A percentile compares a stretch with the other conserved stretches of the same genome.
Evolutionary conservation across 768 basidiomycete genomes (phyloP).

Genomic region (Coprinopsis sp.): DNA sequence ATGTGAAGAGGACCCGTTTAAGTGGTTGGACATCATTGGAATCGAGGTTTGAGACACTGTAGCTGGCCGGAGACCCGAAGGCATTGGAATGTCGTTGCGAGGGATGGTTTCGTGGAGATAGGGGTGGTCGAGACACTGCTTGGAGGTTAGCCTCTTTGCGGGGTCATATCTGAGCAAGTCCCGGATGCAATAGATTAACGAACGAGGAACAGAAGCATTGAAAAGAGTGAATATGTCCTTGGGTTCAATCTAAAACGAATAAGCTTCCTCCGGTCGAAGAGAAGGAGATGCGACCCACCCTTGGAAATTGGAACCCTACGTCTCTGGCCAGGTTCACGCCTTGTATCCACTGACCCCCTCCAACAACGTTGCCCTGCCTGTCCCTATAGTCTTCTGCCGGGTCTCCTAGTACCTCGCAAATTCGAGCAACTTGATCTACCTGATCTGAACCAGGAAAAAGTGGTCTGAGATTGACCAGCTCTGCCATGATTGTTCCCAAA

Average conservation of each 20-base stretch:
- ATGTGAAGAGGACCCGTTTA: conserved; percentile 31
- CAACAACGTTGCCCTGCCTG: conserved; percentile 57
- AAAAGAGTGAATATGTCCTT: conserved; percentile 70
- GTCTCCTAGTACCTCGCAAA: conserved; percentile 92
- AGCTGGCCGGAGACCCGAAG: conserved; percentile 40
- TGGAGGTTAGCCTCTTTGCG: conserved; percentile 76
- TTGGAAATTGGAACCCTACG: conserved; percentile 85
- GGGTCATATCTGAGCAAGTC: conserved; percentile 94
- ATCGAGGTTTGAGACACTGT: conserved; percentile 34
- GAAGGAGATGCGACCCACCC: conserved; percentile 50
- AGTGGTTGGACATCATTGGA: conserved; percentile 26
- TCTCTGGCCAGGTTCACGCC: conserved; percentile 85
- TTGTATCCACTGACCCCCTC: conserved; percentile 84
- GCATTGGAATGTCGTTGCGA: conserved; percentile 61
- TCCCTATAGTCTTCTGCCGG: conserved; percentile 86
- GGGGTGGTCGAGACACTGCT: conserved; percentile 81
- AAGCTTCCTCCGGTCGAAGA: conserved; percentile 8
- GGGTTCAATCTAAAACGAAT: conserved; percentile 49
- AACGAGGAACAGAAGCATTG: conserved; percentile 69
- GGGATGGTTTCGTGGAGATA: conserved; percentile 82
- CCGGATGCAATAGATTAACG: conserved; percentile 85
- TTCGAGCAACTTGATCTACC: conserved; percentile 86
- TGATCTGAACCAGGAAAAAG: conserved; percentile 93
- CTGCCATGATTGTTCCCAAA: conserved; percentile 96
- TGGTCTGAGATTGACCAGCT: conserved; percentile 90